A percentile compares a stretch with the other conserved stretches of the same genome.
These are phyloP conservation scores for Posidonia australis DNA, from an alignment of 106 monocot genomes.

Conservation along the genomic window DNA sequence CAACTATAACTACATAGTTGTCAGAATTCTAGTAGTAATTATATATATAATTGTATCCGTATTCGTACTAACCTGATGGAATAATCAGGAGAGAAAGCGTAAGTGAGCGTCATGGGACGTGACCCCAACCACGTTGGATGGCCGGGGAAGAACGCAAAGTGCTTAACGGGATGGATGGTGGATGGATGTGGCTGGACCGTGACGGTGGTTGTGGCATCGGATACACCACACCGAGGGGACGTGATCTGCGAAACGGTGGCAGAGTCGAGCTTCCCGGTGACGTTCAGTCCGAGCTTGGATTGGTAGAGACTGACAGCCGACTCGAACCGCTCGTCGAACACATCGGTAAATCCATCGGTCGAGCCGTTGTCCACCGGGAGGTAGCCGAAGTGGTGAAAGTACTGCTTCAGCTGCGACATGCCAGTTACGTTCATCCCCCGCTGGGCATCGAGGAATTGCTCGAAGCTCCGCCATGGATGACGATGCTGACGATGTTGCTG, in stretches of 20 bases:
- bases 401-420: slow-evolving; percentile 34
- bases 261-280: slow-evolving; percentile 47
- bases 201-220: slow-evolving; percentile 9
- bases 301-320: slow-evolving; percentile 46
- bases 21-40: too few species aligned
- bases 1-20: background rate
- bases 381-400: slow-evolving; percentile 61
- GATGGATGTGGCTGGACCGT: background rate
- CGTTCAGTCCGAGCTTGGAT: slow-evolving; percentile 27
- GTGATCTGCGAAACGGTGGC: slow-evolving; percentile 32
- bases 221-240: slow-evolving; percentile 57
- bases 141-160: slow-evolving; percentile 60
- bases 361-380: slow-evolving; percentile 3
- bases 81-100: slow-evolving; percentile 38
- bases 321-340: slow-evolving; percentile 33
- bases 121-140: slow-evolving; percentile 46
- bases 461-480: slow-evolving; percentile 23
- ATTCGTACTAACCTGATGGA: slow-evolving; percentile 11
- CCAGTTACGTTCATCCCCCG: slow-evolving; percentile 23
- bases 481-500: too few species aligned
- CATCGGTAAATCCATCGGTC: slow-evolving; percentile 10
- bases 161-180: background rate
- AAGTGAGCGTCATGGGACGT: slow-evolving; percentile 40
- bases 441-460: slow-evolving; percentile 22
- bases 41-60: too few species aligned